Evolutionary conservation across 768 basidiomycete species (phyloP).

Genomic region (Cystobasidium onofrii): DNA sequence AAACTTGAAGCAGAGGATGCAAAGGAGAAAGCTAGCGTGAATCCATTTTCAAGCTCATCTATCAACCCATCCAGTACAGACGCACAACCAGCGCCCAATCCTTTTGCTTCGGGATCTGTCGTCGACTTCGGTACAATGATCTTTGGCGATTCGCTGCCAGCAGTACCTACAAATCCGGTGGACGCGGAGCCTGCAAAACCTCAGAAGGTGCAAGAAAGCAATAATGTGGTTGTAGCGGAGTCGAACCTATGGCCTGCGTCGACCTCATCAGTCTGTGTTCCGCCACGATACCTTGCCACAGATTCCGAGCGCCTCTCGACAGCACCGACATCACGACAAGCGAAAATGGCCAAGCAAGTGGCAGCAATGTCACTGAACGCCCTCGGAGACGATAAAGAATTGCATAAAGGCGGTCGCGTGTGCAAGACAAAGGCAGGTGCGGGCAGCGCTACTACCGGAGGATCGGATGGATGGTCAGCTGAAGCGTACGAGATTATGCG

Average conservation of each 20-base stretch:
- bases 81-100: background rate
- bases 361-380: background rate
- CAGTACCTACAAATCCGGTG: background rate
- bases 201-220: background rate
- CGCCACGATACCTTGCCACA: background rate
- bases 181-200: background rate
- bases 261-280: background rate
- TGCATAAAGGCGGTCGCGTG: conserved; percentile 17
- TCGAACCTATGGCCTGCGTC: background rate
- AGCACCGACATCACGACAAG: background rate
- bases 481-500: conserved; percentile 27
- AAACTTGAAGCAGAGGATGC: background rate
- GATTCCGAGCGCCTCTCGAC: conserved; percentile 6
- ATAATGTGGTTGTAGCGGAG: background rate
- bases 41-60: conserved; percentile 3
- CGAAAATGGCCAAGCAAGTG: background rate
- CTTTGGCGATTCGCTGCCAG: background rate
- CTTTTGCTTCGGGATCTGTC: background rate
- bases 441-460: background rate
- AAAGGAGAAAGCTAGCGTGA: background rate
- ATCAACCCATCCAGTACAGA: background rate
- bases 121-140: conserved; percentile 17
- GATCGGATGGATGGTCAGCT: conserved; percentile 2
- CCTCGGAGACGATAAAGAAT: conserved; percentile 5
- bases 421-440: background rate